A percentile compares a stretch with the other conserved stretches of the same genome.
Conservation (phyloP, 2,329 filamentous ascomycete genomes). For the Cercospora brassicicola region DNA sequence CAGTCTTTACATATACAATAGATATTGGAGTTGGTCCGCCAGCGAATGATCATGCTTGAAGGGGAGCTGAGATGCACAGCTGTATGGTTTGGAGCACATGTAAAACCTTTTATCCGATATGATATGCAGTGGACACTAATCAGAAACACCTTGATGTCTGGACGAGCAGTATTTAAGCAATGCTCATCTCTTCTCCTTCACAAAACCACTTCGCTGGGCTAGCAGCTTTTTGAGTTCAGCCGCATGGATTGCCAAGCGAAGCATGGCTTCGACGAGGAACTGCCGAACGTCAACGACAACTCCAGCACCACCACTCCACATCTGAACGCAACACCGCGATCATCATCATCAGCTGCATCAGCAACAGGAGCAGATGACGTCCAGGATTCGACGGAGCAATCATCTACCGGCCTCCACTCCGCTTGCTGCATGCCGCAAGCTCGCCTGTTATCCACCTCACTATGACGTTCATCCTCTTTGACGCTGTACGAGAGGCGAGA, state of each 20-base stretch:
- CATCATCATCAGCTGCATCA: neutral
- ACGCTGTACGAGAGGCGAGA: neutral
- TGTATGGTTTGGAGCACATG: too few species aligned
- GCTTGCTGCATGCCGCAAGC: neutral
- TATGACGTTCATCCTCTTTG: slow-evolving; percentile 4
- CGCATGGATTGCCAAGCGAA: neutral
- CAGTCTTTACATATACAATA: slow-evolving; percentile 33
- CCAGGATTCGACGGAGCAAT: neutral
- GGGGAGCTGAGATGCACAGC: too few species aligned
- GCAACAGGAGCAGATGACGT: slow-evolving; percentile 4
- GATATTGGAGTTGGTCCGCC: slow-evolving; percentile 34
- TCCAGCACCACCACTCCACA: neutral
- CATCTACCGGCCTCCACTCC: neutral
- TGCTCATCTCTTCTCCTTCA: too few species aligned
- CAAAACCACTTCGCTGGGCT: too few species aligned
- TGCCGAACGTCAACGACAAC: neutral
- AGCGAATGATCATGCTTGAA: slow-evolving; percentile 33
- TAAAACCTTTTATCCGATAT: too few species aligned
- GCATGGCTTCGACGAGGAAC: neutral
- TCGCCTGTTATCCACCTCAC: slow-evolving; percentile 14
- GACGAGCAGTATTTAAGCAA: neutral
- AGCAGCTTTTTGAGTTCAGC: slow-evolving; percentile 1
- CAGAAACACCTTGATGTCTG: neutral
- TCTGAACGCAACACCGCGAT: neutral
- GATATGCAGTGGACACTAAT: neutral